Conservation (phyloP, 2,329 filamentous ascomycete species). For the Aureobasidium lini region DNA sequence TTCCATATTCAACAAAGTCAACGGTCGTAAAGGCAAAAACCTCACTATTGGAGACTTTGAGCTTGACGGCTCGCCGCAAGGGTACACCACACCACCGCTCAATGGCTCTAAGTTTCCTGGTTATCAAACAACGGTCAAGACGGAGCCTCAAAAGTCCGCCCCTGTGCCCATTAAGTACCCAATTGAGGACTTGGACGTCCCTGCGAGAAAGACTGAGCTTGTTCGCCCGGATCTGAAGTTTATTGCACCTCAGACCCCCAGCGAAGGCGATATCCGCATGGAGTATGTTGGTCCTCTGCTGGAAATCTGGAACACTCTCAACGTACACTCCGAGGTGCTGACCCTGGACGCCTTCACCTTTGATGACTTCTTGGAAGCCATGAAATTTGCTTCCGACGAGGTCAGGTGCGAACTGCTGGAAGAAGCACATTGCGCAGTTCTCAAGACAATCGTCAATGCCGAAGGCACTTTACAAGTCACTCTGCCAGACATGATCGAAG, state of each 20-base stretch:
- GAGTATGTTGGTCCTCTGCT: slow-evolving; percentile 77
- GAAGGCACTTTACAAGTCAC: slow-evolving; percentile 74
- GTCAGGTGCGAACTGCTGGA: slow-evolving; percentile 76
- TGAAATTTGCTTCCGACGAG: slow-evolving; percentile 68
- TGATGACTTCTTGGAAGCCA: slow-evolving; percentile 86
- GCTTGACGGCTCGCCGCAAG: neutral
- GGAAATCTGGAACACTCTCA: slow-evolving; percentile 93
- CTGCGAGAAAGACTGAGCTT: slow-evolving; percentile 54
- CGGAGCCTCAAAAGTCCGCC: slow-evolving; percentile 37
- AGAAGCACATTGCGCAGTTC: slow-evolving; percentile 83
- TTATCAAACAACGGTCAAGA: neutral
- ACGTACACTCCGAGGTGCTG: slow-evolving; percentile 95
- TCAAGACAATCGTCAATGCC: slow-evolving; percentile 76
- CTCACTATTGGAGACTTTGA: slow-evolving; percentile 12
- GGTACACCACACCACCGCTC: neutral
- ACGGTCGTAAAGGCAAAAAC: slow-evolving; percentile 14
- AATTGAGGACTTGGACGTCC: slow-evolving; percentile 84
- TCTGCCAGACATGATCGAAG: slow-evolving; percentile 66
- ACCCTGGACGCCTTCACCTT: slow-evolving; percentile 95
- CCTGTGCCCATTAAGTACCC: slow-evolving; percentile 84
- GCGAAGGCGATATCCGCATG: slow-evolving; percentile 58
- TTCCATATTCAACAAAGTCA: slow-evolving; percentile 14
- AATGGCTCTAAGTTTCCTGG: slow-evolving; percentile 10
- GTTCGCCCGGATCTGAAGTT: slow-evolving; percentile 72
- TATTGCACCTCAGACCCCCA: slow-evolving; percentile 41